phyloP scores from a whole-genome alignment of 768 basidiomycete species.

The Pluteus cervinus region DNA sequence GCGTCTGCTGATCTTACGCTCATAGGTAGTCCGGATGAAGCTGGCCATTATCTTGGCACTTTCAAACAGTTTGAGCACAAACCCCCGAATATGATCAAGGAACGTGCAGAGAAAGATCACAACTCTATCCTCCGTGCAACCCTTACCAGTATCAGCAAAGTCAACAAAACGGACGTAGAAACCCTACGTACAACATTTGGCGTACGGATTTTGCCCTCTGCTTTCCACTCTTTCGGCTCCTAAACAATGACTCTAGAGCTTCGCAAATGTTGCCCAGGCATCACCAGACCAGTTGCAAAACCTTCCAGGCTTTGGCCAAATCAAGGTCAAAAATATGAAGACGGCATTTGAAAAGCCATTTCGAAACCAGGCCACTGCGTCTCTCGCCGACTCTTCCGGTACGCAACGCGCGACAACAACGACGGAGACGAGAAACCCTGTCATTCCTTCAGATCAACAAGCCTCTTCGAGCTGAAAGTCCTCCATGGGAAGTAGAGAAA shows the following conservation, averaged over 20 bases:
- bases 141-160: slow-evolving; percentile 84
- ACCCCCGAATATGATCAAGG: slow-evolving; percentile 90
- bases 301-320: slow-evolving; percentile 89
- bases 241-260: slow-evolving; percentile 50
- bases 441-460: not conserved
- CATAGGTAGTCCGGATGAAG: slow-evolving; percentile 72
- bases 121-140: slow-evolving; percentile 72
- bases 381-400: slow-evolving; percentile 27
- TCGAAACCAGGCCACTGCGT: slow-evolving; percentile 56
- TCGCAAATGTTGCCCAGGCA: slow-evolving; percentile 73
- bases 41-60: slow-evolving; percentile 82
- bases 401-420: slow-evolving; percentile 7
- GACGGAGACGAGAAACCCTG: slow-evolving; percentile 1
- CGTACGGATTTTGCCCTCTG: slow-evolving; percentile 43
- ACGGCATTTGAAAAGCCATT: slow-evolving; percentile 92
- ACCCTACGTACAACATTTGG: slow-evolving; percentile 90
- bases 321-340: slow-evolving; percentile 86
- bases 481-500: slow-evolving; percentile 49
- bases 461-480: slow-evolving; percentile 42
- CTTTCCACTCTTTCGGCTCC: slow-evolving; percentile 4
- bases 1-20: slow-evolving; percentile 4
- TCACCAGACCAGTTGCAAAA: slow-evolving; percentile 69
- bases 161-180: slow-evolving; percentile 97
- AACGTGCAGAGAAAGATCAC: slow-evolving; percentile 88
- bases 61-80: slow-evolving; percentile 95